These are phyloP conservation scores for Mitragyna speciosa DNA, from an alignment of 257 asterid genomes.

Conservation along the genomic window DNA sequence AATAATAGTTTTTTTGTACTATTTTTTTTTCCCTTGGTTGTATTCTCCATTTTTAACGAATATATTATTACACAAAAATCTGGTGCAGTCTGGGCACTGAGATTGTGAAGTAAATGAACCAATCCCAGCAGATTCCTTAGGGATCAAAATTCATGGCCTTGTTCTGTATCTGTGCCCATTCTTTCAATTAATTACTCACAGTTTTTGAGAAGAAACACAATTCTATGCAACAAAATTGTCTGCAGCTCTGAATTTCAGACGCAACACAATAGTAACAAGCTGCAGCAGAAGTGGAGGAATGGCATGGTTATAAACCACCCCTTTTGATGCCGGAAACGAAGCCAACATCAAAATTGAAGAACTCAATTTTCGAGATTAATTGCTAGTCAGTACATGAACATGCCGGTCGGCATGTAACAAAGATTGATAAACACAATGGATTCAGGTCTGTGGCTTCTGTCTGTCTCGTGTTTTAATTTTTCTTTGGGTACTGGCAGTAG, in stretches of 20 bases:
- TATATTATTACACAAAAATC: not conserved
- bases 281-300: not conserved
- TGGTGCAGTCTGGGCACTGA: not conserved
- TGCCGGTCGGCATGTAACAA: constrained; percentile 5
- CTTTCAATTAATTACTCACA: not conserved
- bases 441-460: not conserved
- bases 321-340: constrained; percentile 22
- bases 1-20: too few relatives aligned
- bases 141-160: not conserved
- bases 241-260: constrained; percentile 5
- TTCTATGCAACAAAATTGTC: not conserved
- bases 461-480: not conserved
- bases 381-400: constrained; percentile 7
- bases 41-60: too few relatives aligned
- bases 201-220: not conserved
- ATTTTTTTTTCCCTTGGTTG: too few relatives aligned
- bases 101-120: constrained; percentile 3
- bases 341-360: constrained; percentile 10
- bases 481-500: too few relatives aligned
- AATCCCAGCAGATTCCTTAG: not conserved
- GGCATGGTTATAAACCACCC: constrained; percentile 14
- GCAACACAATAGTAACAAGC: not conserved
- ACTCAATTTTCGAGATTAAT: constrained; percentile 17
- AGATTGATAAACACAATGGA: not conserved
- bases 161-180: constrained; percentile 12